Evolutionary conservation across 2,329 filamentous ascomycete genomes (phyloP).

Genomic region (Cladosporium cucumerinum): DNA sequence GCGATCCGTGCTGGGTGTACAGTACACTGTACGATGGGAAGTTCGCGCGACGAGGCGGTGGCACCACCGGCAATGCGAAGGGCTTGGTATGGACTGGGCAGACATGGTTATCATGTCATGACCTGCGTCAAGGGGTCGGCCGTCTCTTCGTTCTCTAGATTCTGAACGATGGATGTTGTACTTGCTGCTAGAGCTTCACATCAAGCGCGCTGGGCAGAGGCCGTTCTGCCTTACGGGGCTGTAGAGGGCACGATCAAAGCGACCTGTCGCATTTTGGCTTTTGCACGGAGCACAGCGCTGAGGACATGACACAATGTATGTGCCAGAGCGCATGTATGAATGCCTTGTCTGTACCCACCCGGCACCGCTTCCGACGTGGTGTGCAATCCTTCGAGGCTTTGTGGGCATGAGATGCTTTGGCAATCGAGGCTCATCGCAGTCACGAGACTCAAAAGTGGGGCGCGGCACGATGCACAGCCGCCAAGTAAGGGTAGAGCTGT

Average conservation of each 20-base stretch:
- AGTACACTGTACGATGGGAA: neutral
- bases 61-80: neutral
- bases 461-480: conserved; percentile 6
- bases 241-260: neutral
- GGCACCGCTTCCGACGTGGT: neutral
- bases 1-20: neutral
- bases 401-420: neutral
- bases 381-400: conserved; percentile 3
- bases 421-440: conserved; percentile 10
- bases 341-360: neutral
- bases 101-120: neutral
- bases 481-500: conserved; percentile 8
- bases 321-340: neutral
- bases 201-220: neutral
- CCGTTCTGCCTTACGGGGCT: neutral
- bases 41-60: too few species aligned
- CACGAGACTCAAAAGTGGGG: conserved; percentile 9
- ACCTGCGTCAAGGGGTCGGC: neutral
- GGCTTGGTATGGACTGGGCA: neutral
- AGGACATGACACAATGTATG: neutral
- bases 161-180: neutral
- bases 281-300: neutral
- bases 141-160: neutral
- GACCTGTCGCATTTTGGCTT: neutral
- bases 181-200: neutral